Conservation (phyloP, 2,329 filamentous ascomycete genomes). For the Pseudocercospora vitis region DNA sequence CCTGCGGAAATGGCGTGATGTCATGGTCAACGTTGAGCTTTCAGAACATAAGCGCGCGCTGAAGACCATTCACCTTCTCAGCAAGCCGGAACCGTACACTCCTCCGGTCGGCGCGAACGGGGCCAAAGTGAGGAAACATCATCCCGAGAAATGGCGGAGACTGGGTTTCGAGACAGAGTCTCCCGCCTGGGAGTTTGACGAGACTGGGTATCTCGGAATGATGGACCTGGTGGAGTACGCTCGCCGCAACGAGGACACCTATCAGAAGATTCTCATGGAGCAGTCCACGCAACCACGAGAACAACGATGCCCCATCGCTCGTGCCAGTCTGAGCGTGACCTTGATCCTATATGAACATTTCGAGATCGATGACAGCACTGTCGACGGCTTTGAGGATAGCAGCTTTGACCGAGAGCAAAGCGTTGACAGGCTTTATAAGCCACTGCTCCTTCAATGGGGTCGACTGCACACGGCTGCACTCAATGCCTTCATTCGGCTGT, state of each 20-base stretch:
- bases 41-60: constrained; percentile 85
- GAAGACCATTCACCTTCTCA: constrained; percentile 74
- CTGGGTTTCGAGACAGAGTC: constrained; percentile 90
- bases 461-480: constrained; percentile 81
- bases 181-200: constrained; percentile 80
- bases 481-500: constrained; percentile 84
- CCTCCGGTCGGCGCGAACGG: constrained; percentile 34
- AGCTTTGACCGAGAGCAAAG: constrained; percentile 45
- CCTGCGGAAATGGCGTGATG: constrained; percentile 77
- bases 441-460: constrained; percentile 89
- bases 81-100: constrained; percentile 57
- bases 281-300: constrained; percentile 71
- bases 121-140: constrained; percentile 60
- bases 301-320: constrained; percentile 81
- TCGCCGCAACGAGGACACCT: constrained; percentile 84
- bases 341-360: constrained; percentile 93
- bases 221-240: constrained; percentile 97
- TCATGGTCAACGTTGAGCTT: constrained; percentile 79
- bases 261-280: constrained; percentile 87
- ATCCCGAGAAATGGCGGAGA: constrained; percentile 88
- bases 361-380: constrained; percentile 65
- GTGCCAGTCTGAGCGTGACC: constrained; percentile 83
- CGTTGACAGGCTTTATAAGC: constrained; percentile 82
- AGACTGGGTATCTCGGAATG: constrained; percentile 86
- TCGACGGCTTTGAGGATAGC: constrained; percentile 16